A percentile compares a stretch with the other conserved stretches of the same genome.
These are phyloP conservation scores for Ascomycota sp. DNA, from an alignment of 2,329 filamentous ascomycete species.

Conservation along the genomic window DNA sequence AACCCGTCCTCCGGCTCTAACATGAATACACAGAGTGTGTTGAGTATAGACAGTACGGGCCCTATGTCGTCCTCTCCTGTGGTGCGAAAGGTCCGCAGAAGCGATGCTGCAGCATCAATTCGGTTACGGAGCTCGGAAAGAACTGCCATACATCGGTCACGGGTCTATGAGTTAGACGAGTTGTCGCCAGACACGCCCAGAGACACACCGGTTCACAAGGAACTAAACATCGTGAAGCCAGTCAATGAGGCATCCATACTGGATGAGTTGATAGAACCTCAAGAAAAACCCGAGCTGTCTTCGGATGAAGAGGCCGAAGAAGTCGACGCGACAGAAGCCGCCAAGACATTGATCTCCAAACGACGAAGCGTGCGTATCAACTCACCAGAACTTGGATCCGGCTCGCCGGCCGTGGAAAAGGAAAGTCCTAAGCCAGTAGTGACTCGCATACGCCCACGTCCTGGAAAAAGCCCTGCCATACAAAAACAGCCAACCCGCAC, in stretches of 20 bases:
- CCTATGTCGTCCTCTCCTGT: conserved; percentile 20
- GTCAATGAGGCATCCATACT: not conserved
- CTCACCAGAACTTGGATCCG: conserved; percentile 21
- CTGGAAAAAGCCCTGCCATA: conserved; percentile 18
- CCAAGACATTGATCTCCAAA: conserved; percentile 18
- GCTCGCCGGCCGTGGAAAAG: conserved; percentile 9
- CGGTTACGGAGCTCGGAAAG: conserved; percentile 9
- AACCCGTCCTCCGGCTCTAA: conserved; percentile 18
- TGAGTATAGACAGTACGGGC: conserved; percentile 11
- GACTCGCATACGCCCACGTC: not conserved
- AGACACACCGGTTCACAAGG: conserved; percentile 2
- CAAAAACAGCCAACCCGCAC: conserved; percentile 14
- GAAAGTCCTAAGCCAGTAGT: conserved; percentile 3
- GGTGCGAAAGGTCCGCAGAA: conserved; percentile 18
- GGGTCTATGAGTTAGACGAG: conserved; percentile 10
- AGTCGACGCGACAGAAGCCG: conserved; percentile 21
- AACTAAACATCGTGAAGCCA: not conserved
- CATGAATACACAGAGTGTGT: conserved; percentile 19
- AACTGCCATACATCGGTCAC: conserved; percentile 1
- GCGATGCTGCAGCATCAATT: conserved; percentile 10
- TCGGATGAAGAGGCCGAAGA: conserved; percentile 20
- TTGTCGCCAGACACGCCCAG: conserved; percentile 11
- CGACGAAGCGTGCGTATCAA: conserved; percentile 14
- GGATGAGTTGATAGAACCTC: conserved; percentile 4
- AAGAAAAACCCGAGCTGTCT: conserved; percentile 3